Conservation (phyloP, 352 stramenopile genomes). For the Globisporangium heterothallicum region DNA sequence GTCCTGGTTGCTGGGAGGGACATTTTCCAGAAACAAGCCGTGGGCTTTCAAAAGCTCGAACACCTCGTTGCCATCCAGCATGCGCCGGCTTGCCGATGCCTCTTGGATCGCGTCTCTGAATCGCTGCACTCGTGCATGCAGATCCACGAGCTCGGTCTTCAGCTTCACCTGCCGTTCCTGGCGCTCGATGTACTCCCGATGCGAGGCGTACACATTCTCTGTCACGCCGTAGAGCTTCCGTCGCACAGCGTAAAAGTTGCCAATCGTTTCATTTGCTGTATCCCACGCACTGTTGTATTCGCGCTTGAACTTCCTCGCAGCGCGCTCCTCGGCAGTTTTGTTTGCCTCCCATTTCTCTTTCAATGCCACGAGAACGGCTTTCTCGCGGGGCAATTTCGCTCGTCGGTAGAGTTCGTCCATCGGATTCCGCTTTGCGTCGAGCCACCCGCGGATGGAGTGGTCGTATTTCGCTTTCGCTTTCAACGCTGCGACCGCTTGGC, state of each 20-base stretch:
- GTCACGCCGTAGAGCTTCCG: constrained; percentile 61
- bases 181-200: constrained; percentile 32
- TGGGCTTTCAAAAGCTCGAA: constrained; percentile 41
- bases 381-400: constrained; percentile 42
- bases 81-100: constrained; percentile 28
- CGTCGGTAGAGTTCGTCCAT: constrained; percentile 61
- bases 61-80: constrained; percentile 54
- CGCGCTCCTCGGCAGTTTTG: constrained; percentile 34
- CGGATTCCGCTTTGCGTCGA: constrained; percentile 51
- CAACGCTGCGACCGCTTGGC: constrained; percentile 37
- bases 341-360: constrained; percentile 48
- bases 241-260: constrained; percentile 32
- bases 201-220: constrained; percentile 63
- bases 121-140: constrained; percentile 23
- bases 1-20: constrained; percentile 23
- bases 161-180: constrained; percentile 30
- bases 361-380: constrained; percentile 32
- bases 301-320: constrained; percentile 38
- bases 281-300: constrained; percentile 24
- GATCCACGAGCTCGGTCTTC: constrained; percentile 23
- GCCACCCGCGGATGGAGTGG: constrained; percentile 36
- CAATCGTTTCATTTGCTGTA: constrained; percentile 32
- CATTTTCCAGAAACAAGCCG: constrained; percentile 19
- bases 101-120: constrained; percentile 43
- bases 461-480: constrained; percentile 58